Percentiles rank a stretch among this genome's conserved stretches.
phyloP scores from a whole-genome alignment of 257 asterid genomes.

The Paraleonurus japonicus region DNA sequence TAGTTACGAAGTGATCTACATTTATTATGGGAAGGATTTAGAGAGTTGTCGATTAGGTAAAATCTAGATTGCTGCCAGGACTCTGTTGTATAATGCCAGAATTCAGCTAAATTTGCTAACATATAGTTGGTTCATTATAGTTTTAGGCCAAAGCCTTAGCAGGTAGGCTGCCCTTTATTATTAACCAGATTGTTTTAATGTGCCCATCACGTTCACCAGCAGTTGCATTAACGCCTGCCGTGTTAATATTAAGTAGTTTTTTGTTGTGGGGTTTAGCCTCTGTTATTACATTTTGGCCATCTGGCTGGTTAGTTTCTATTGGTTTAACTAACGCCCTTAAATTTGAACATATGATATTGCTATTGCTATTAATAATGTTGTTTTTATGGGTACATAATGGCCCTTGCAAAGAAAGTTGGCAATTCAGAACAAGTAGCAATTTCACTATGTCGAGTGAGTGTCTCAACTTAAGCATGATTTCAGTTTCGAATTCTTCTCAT shows the following conservation, averaged over 20 bases:
- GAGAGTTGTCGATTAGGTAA: constrained; percentile 27
- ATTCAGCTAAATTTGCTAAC: constrained; percentile 26
- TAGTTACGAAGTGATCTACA: constrained; percentile 2
- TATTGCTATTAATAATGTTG: neutral
- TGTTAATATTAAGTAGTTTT: constrained; percentile 38
- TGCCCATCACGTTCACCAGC: constrained; percentile 18
- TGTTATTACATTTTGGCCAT: constrained; percentile 18
- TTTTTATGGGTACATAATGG: neutral
- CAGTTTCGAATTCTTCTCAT: neutral
- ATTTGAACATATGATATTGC: neutral
- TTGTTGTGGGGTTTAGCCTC: constrained; percentile 25
- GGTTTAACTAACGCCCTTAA: neutral
- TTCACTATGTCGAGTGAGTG: neutral
- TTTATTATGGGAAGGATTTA: constrained; percentile 24
- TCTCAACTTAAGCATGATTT: neutral
- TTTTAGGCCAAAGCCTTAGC: constrained; percentile 41
- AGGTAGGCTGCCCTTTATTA: constrained; percentile 19
- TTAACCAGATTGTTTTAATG: constrained; percentile 33
- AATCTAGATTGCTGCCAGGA: constrained; percentile 36
- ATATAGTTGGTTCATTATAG: constrained; percentile 39
- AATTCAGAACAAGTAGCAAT: neutral
- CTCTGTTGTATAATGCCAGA: constrained; percentile 52
- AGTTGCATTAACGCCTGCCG: no score
- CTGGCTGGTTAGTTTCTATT: neutral
- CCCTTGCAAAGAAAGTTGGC: neutral